Conservation (phyloP, 805 yeast genomes). For the Lachancea mirantina region DNA sequence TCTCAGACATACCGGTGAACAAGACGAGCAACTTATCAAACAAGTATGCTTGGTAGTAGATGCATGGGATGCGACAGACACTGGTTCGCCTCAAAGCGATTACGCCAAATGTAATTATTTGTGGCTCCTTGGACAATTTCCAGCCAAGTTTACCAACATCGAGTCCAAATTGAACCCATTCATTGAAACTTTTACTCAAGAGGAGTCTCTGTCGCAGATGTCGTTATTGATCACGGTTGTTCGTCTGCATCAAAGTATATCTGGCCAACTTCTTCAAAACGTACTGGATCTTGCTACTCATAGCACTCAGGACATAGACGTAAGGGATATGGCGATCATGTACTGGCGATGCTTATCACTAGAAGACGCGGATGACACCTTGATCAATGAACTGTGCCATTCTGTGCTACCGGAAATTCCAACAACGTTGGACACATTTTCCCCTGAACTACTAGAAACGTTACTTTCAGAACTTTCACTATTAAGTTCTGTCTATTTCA, state of each 20-base stretch:
- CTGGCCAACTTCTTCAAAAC: conserved; percentile 47
- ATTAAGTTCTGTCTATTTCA: conserved; percentile 82
- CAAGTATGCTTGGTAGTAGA: conserved; percentile 28
- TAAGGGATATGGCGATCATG: conserved; percentile 70
- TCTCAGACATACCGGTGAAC: conserved; percentile 53
- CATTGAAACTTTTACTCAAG: conserved; percentile 48
- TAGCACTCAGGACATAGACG: conserved; percentile 64
- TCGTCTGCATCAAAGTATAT: conserved; percentile 39
- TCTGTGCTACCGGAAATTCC: conserved; percentile 62
- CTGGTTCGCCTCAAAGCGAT: conserved; percentile 42
- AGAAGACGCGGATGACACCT: conserved; percentile 24
- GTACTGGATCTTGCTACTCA: conserved; percentile 57
- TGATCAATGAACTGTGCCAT: conserved; percentile 27
- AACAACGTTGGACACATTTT: conserved; percentile 64
- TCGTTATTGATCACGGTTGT: conserved; percentile 56
- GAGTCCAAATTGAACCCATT: conserved; percentile 40
- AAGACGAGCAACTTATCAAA: conserved; percentile 24
- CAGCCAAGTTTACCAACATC: conserved; percentile 50
- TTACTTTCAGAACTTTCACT: conserved; percentile 73
- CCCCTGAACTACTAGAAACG: conserved; percentile 59
- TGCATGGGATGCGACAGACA: conserved; percentile 38
- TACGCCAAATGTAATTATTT: conserved; percentile 45
- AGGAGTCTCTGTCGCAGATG: conserved; percentile 55
- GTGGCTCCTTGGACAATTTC: conserved; percentile 69
- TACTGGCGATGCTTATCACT: conserved; percentile 71